Evolutionary conservation across 1,284 basidiomycete species (phyloP), one percentile per base, ranked within the genome.

Genomic region (Ganoderma leucocontextum): DNA sequence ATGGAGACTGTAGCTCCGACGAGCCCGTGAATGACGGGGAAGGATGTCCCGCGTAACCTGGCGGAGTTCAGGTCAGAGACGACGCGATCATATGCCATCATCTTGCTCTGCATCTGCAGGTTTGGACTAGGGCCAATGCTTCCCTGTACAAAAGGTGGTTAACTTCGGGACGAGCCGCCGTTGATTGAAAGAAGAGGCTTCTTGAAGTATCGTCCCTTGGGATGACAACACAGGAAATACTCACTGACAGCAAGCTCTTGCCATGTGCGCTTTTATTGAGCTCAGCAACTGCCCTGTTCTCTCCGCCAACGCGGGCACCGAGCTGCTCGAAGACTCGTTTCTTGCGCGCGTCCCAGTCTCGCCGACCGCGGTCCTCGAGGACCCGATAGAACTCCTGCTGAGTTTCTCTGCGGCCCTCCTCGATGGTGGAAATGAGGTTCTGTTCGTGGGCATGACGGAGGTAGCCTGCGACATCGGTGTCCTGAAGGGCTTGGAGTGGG

Each of bases 361-460:
- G 85, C 70, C 90, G 86, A 74, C 91, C 89, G 44, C 92, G 86
- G 57, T 92, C 89, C 75, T 95, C 92, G 53, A 97, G 82, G 49
- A 91, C 88, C 42, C 87, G 86, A 76, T 96, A 95, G 75, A 97
- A 97, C 72, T 95, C 91, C 70, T 93, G 87, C 73, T 96, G 91
- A 0, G 96, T 97, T 73, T 95, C 91, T 69, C 91, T 88, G 60
- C 95, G 84, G 5, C 93, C 93, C 77, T 97, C 94, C 78, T 98
- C 96, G 68, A 98, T 97, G 2, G 95, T 95, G 4, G 94, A 94
- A 70, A 98, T 95, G 67, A 98, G 89, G 72, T 95, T 95, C 79
- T 97, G 96, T 80, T 98, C 96, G 76, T 97, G 95, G 7, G 94
- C 93, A 80, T 96, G 94, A 25, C 94, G 92, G 39, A 97, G 87